Conservation (phyloP, 2,329 filamentous ascomycete species). For the Beauveria brongniartii region DNA sequence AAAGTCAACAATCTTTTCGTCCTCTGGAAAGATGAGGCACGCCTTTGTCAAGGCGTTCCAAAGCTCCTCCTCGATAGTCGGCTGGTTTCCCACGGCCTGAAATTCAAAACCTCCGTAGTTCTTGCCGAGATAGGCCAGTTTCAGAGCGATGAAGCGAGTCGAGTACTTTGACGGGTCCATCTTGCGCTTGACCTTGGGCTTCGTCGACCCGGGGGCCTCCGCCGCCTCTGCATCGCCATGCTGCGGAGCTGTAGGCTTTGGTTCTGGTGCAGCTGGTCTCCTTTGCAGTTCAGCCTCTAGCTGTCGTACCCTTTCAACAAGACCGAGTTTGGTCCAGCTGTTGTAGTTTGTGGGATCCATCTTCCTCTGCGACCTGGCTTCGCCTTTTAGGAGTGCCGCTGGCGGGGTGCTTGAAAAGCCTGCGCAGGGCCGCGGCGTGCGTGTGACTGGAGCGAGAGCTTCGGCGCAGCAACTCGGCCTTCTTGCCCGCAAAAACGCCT, state of each 20-base stretch:
- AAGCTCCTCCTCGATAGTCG: slow-evolving; percentile 86
- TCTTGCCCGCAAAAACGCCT: neutral
- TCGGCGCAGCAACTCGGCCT: slow-evolving; percentile 2
- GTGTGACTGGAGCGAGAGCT: neutral
- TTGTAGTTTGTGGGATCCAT: slow-evolving; percentile 42
- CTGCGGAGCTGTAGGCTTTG: neutral
- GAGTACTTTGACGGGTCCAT: slow-evolving; percentile 77
- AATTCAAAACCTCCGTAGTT: slow-evolving; percentile 92
- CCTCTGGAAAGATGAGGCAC: slow-evolving; percentile 68
- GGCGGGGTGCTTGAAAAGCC: slow-evolving; percentile 3
- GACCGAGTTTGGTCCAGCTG: slow-evolving; percentile 58
- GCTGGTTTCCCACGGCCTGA: slow-evolving; percentile 60
- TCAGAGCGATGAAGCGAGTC: slow-evolving; percentile 80
- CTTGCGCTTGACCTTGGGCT: slow-evolving; percentile 38
- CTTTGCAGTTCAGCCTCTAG: slow-evolving; percentile 58
- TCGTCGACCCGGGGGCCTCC: slow-evolving; percentile 17
- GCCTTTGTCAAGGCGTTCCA: slow-evolving; percentile 85
- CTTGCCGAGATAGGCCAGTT: slow-evolving; percentile 87
- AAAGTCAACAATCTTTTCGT: slow-evolving; percentile 62
- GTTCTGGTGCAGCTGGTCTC: slow-evolving; percentile 25
- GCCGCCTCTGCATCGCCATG: slow-evolving; percentile 8
- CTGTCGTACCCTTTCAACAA: slow-evolving; percentile 59
- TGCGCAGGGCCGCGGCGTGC: neutral
- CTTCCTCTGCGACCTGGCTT: slow-evolving; percentile 19
- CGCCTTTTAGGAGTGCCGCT: neutral